Evolutionary conservation across 2,329 filamentous ascomycete genomes (phyloP).

Genomic region (Alternaria atra): DNA sequence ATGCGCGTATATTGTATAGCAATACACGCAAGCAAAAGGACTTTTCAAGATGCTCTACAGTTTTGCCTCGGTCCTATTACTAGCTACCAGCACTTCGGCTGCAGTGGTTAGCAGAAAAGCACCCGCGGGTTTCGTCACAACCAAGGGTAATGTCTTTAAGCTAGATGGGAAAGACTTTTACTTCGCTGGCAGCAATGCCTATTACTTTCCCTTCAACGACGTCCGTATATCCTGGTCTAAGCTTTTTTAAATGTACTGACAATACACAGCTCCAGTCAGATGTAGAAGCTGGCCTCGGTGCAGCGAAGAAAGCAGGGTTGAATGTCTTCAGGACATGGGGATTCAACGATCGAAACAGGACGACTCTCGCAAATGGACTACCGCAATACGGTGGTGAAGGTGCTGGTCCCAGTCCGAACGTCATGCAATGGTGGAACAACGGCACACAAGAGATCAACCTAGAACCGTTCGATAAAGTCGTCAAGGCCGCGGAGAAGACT

Average conservation of each 20-base stretch:
- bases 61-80: slow-evolving; percentile 20
- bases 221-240: slow-evolving; percentile 39
- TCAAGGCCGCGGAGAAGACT: slow-evolving; percentile 59
- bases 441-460: slow-evolving; percentile 56
- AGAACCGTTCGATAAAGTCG: slow-evolving; percentile 61
- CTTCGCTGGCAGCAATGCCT: slow-evolving; percentile 67
- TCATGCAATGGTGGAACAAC: slow-evolving; percentile 56
- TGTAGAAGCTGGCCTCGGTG: slow-evolving; percentile 57
- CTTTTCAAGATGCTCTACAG: slow-evolving; percentile 9
- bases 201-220: slow-evolving; percentile 65
- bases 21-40: background rate
- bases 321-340: slow-evolving; percentile 67
- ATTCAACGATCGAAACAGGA: slow-evolving; percentile 66
- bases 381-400: slow-evolving; percentile 63
- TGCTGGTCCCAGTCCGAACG: slow-evolving; percentile 56
- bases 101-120: slow-evolving; percentile 13
- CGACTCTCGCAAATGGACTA: slow-evolving; percentile 55
- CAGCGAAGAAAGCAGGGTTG: slow-evolving; percentile 59
- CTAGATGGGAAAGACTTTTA: slow-evolving; percentile 65
- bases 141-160: slow-evolving; percentile 61
- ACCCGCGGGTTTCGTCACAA: slow-evolving; percentile 58
- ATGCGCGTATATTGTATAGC: background rate
- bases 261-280: slow-evolving; percentile 56
- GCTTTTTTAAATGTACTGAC: background rate
- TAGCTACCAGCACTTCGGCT: slow-evolving; percentile 27